Base-by-base conservation (phyloP, 2,329 filamentous ascomycete genomes). In the Boeremia exigua region DNA sequence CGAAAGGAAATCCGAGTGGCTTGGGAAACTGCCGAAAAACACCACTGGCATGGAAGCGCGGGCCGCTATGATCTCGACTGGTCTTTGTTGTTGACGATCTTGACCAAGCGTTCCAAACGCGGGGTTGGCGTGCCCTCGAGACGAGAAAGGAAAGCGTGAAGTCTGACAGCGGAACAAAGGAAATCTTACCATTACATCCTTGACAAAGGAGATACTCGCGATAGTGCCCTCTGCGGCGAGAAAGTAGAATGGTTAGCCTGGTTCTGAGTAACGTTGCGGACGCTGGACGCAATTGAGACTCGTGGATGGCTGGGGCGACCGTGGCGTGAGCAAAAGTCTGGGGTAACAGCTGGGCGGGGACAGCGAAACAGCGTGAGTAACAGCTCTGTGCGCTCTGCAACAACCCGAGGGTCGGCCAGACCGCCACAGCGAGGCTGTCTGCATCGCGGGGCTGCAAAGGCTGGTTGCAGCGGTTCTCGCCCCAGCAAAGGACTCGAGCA, bases 171-270 rank as follows among this genome's bases (percentile, higher is more conserved):
- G 45, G 62, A 33, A 50, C 71, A 54, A 64, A 50, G 56, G 49
- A 55, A 63, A 55, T 63, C 89, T 84, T 86, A 93, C 90, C 79
- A 93, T 80, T 62, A 90, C 86, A 74, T 92, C 88, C 78, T 91
- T 91, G 77, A 93, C 90, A 77, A 93, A 93, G 66, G 88, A 91
- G 73, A 93, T 92, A 66, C 89, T 88, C 75, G 89, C 92, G 61
- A 93, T 87, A 45, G 90, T 93, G 60, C 90, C 90, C 82, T 93
- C 90, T 93, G 64, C 52, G 60, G 43, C 42, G 48, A 65, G 56
- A 53, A 62, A 56, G 60, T 54, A 34, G 54, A 54, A 48, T 54
- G 51, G 67, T 74, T 61, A 75, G 72, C 67, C 53, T 52, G 48
- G 29, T 52, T 55, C 39, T 50, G 56, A 34, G 61, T 58, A 62